phyloP scores from a whole-genome alignment of 306 rosid genomes.

The Trifolium dubium region DNA sequence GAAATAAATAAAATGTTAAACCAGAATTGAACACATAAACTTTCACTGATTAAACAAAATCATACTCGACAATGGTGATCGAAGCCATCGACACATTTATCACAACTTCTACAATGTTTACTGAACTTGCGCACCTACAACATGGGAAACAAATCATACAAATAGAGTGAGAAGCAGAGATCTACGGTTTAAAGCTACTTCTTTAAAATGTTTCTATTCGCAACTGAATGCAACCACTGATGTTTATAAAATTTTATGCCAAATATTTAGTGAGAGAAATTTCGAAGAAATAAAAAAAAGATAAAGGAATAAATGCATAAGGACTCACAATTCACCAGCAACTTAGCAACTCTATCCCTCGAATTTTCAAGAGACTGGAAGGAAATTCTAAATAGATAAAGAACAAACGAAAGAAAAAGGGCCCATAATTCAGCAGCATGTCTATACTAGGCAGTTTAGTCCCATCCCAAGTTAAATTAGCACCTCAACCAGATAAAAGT shows the following conservation, averaged over 20 bases:
- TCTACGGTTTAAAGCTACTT: constrained; percentile 23
- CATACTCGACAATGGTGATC: constrained; percentile 99
- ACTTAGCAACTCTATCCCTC: constrained; percentile 7
- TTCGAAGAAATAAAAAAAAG: constrained; percentile 10
- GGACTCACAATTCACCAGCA: constrained; percentile 8
- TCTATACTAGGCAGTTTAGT: constrained; percentile 21
- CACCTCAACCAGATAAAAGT: constrained; percentile 21
- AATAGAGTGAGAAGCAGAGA: constrained; percentile 15
- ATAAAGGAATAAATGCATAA: constrained; percentile 26
- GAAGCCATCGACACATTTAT: constrained; percentile 94
- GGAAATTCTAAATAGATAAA: background rate
- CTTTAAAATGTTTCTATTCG: constrained; percentile 27
- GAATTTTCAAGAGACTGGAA: constrained; percentile 22
- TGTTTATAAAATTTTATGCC: background rate
- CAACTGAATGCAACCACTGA: constrained; percentile 14
- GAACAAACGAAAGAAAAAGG: constrained; percentile 19
- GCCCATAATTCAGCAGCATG: constrained; percentile 1
- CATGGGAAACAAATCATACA: constrained; percentile 36
- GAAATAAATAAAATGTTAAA: constrained; percentile 20
- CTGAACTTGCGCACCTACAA: constrained; percentile 95
- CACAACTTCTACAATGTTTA: constrained; percentile 98
- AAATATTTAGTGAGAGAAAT: constrained; percentile 24
- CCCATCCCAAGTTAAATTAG: constrained; percentile 25
- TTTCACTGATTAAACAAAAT: constrained; percentile 33
- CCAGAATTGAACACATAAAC: constrained; percentile 35